Percentiles rank a stretch among this genome's conserved stretches.
phyloP scores from a whole-genome alignment of 768 basidiomycete species.

The Fistulinella prunicolor region DNA sequence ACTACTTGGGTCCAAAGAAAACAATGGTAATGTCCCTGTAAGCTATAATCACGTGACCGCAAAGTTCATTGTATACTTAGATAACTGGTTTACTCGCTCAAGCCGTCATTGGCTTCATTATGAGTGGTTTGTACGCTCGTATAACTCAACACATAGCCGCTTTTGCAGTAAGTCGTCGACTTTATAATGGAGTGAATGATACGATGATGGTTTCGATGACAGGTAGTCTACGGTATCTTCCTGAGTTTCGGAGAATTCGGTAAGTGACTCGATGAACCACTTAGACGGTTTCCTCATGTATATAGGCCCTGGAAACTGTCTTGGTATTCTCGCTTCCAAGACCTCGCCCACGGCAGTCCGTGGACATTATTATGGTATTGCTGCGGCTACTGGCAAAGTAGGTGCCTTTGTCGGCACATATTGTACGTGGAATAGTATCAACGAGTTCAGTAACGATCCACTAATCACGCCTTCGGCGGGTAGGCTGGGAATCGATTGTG shows the following conservation, averaged over 20 bases:
- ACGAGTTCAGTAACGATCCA: neutral
- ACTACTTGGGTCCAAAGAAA: constrained; percentile 70
- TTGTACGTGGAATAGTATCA: constrained; percentile 43
- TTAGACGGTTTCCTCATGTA: neutral
- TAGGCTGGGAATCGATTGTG: constrained; percentile 69
- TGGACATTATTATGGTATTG: constrained; percentile 82
- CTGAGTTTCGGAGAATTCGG: constrained; percentile 86
- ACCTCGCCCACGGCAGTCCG: constrained; percentile 81
- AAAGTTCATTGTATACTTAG: constrained; percentile 31
- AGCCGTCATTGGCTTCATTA: constrained; percentile 79
- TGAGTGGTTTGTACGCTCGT: constrained; percentile 76
- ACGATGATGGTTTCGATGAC: neutral
- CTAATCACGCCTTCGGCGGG: constrained; percentile 2
- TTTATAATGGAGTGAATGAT: neutral
- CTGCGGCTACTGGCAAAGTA: constrained; percentile 82
- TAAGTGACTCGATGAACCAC: constrained; percentile 19
- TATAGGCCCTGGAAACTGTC: constrained; percentile 76
- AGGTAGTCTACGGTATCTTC: constrained; percentile 91
- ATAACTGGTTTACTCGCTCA: constrained; percentile 66
- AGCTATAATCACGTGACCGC: neutral
- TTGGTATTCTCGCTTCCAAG: constrained; percentile 85
- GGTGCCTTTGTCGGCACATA: constrained; percentile 84
- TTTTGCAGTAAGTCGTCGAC: constrained; percentile 54
- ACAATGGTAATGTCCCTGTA: constrained; percentile 52
- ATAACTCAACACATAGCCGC: constrained; percentile 64